Base-by-base conservation (phyloP, 2,329 filamentous ascomycete genomes). In the Botrytis deweyae region DNA sequence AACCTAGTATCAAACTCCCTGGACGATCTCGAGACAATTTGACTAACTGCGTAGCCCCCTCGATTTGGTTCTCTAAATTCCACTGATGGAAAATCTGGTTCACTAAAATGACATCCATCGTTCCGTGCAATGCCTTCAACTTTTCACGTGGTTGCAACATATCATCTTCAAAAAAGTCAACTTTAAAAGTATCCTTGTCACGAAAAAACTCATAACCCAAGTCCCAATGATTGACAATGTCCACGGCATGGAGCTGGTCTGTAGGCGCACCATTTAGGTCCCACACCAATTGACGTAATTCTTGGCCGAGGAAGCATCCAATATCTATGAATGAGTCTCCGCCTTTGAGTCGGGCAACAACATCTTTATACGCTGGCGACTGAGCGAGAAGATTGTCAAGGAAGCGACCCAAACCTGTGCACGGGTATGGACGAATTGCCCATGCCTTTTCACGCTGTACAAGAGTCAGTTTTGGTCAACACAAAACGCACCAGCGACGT, bases 291-390 rank as follows among this genome's bases (percentile, higher is more conserved):
- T 80, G 79, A 22, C 83, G 81, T 10, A 84, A 76, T 49, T 84
- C 82, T 73, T 83, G 82, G 0, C 81, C 83, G 42, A 84, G 79
- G 67, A 81, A 82, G 58, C 82, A 83, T 14, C 82, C 83, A 6
- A 77, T 44, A 38, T 76, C 74, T 8, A 77, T 40, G 58, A 77
- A 77, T 2, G 49, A 74, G 10, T 75, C 72, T 16, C 70, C 72
- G 12, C 46, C 44, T 29, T 76, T 75, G 36, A 78, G 65, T 22
- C 76, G 73, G 1, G 38, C n/a, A 7, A 78, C 59, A n/a, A 78
- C 69, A 5, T 38, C 46, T 4, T 49, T 42, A 55, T 78, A 78
- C n/a, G 68, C 36, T 33, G 74, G 71, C 14, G 62, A 75, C 18
- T 38, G 71, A 42, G 49, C 64, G 22, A 78, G 46, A 8, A 62